Conservation (phyloP, 2,329 filamentous ascomycete species). For the Amauroascus verrucosus region DNA sequence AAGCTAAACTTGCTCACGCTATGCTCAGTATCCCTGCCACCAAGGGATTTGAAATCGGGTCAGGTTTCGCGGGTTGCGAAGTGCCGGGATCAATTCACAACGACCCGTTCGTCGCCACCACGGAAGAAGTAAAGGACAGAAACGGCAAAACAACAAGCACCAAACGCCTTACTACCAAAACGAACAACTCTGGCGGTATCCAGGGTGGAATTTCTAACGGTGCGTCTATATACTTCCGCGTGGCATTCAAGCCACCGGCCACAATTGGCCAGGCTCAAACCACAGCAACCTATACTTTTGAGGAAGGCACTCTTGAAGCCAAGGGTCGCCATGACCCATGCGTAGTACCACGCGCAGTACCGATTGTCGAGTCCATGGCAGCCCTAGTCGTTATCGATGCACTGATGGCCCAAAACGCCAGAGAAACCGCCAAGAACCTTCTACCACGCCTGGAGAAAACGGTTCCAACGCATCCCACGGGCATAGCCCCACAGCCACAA, state of each 20-base stretch:
- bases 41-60: slow-evolving; percentile 93
- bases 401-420: slow-evolving; percentile 66
- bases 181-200: slow-evolving; percentile 90
- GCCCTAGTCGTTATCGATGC: slow-evolving; percentile 80
- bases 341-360: slow-evolving; percentile 75
- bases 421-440: slow-evolving; percentile 40
- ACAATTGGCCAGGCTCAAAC: slow-evolving; percentile 84
- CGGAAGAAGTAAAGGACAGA: slow-evolving; percentile 31
- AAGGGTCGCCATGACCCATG: slow-evolving; percentile 94
- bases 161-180: slow-evolving; percentile 68
- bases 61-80: slow-evolving; percentile 78
- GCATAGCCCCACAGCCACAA: slow-evolving; percentile 6
- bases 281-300: slow-evolving; percentile 68
- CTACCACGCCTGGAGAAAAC: slow-evolving; percentile 35
- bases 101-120: slow-evolving; percentile 64
- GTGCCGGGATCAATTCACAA: slow-evolving; percentile 86
- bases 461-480: slow-evolving; percentile 28
- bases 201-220: slow-evolving; percentile 95
- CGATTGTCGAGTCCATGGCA: slow-evolving; percentile 72
- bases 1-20: slow-evolving; percentile 80
- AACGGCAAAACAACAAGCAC: slow-evolving; percentile 16
- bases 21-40: slow-evolving; percentile 93
- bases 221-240: slow-evolving; percentile 84
- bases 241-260: slow-evolving; percentile 89
- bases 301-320: slow-evolving; percentile 68